These are phyloP conservation scores for Drosera spatulata DNA, from an alignment of 179 eudicot species.

Conservation along the genomic window DNA sequence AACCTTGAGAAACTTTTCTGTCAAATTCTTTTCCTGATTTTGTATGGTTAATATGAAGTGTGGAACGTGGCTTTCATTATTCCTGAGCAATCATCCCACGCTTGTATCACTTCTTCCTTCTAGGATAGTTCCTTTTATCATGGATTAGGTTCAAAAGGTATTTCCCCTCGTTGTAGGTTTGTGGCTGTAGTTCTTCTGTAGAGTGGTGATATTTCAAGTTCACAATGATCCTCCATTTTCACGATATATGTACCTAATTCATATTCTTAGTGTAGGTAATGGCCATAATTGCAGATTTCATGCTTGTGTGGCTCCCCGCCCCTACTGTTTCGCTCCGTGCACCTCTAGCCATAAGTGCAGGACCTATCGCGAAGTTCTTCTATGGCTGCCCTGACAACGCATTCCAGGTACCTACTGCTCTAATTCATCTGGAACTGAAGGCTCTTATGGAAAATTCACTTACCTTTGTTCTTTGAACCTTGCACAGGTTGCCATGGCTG, in stretches of 20 bases:
- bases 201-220: no score
- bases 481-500: slow-evolving; percentile 56
- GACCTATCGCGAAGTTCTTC: slow-evolving; percentile 55
- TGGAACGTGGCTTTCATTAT: background rate
- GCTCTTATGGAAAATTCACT: background rate
- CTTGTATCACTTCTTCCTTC: background rate
- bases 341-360: slow-evolving; percentile 45
- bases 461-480: background rate
- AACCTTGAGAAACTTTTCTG: background rate
- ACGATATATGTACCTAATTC: background rate
- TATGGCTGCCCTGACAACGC: slow-evolving; percentile 83
- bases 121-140: no score
- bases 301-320: slow-evolving; percentile 97
- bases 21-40: background rate
- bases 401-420: slow-evolving; percentile 45
- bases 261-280: slow-evolving; percentile 38
- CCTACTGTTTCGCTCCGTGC: slow-evolving; percentile 79
- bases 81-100: background rate
- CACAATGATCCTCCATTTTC: no score
- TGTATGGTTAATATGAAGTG: no score
- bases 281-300: slow-evolving; percentile 94
- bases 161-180: no score
- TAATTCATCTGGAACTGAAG: background rate
- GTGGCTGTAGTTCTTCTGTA: no score
- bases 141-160: no score